Conservation (phyloP, 1,284 basidiomycete genomes). For the Melampsora larici-populina region DNA sequence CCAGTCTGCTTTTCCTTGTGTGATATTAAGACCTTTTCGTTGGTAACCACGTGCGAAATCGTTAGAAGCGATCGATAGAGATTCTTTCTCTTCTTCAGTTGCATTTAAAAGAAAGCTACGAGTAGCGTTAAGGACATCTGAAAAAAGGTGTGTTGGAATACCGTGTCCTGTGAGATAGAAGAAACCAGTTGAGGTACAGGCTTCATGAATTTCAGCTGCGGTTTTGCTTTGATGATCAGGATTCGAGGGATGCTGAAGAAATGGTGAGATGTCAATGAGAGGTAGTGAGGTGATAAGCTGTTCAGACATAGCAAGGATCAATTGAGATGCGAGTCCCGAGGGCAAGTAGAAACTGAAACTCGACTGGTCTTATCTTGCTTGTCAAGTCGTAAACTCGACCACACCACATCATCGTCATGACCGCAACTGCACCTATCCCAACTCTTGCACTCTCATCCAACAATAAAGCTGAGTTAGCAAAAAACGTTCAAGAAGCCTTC, state of each 20-base stretch:
- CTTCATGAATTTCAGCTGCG: slow-evolving; percentile 65
- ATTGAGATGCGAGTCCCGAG: slow-evolving; percentile 44
- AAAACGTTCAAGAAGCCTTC: background rate
- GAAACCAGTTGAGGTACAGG: slow-evolving; percentile 75
- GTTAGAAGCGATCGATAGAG: slow-evolving; percentile 65
- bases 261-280: slow-evolving; percentile 53
- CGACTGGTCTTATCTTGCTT: no score
- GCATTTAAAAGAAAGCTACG: slow-evolving; percentile 69
- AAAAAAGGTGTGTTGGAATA: slow-evolving; percentile 63
- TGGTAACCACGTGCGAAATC: slow-evolving; percentile 55
- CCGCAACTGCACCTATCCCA: slow-evolving; percentile 1
- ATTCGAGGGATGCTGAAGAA: slow-evolving; percentile 45
- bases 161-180: slow-evolving; percentile 67
- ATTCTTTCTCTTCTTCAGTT: slow-evolving; percentile 65
- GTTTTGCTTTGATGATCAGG: slow-evolving; percentile 55
- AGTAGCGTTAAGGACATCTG: slow-evolving; percentile 64
- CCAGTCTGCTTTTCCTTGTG: slow-evolving; percentile 74
- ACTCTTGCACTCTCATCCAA: slow-evolving; percentile 6
- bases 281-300: slow-evolving; percentile 49
- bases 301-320: background rate
- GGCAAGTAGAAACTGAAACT: no score
- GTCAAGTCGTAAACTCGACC: no score
- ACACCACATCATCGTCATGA: background rate
- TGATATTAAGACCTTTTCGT: slow-evolving; percentile 71
- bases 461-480: background rate